phyloP scores from a whole-genome alignment of 306 rosid genomes.

The Prunus dulcis region DNA sequence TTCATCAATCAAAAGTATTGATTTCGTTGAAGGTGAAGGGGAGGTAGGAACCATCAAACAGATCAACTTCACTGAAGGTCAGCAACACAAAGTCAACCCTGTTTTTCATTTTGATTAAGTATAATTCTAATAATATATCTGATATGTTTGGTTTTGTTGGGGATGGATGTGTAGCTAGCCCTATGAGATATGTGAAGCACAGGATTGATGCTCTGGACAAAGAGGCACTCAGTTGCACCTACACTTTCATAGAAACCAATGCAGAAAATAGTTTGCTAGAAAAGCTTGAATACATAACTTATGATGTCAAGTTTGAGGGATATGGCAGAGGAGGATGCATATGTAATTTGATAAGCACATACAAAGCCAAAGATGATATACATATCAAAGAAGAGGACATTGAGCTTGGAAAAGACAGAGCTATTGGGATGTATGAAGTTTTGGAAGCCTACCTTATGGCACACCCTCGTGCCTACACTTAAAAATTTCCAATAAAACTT shows the following conservation, averaged over 20 bases:
- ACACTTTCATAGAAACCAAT: slow-evolving; percentile 40
- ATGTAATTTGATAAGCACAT: slow-evolving; percentile 34
- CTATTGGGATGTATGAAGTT: slow-evolving; percentile 45
- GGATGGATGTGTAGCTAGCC: slow-evolving; percentile 36
- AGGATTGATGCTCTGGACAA: slow-evolving; percentile 41
- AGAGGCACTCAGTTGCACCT: slow-evolving; percentile 30
- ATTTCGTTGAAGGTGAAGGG: slow-evolving; percentile 40
- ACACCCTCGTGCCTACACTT: slow-evolving; percentile 38
- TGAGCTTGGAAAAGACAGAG: slow-evolving; percentile 40
- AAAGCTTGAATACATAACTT: slow-evolving; percentile 36
- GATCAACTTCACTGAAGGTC: slow-evolving; percentile 45
- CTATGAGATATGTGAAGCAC: slow-evolving; percentile 33
- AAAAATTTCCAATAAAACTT: neutral
- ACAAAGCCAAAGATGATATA: slow-evolving; percentile 31
- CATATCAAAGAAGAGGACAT: slow-evolving; percentile 38
- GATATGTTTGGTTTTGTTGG: neutral
- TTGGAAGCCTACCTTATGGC: slow-evolving; percentile 46
- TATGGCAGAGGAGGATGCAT: slow-evolving; percentile 41
- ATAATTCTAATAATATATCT: neutral
- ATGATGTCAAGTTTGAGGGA: slow-evolving; percentile 42
- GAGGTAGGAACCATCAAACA: slow-evolving; percentile 45
- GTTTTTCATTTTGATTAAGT: neutral
- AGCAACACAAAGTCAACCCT: neutral
- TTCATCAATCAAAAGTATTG: slow-evolving; percentile 44
- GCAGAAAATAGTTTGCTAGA: slow-evolving; percentile 27